Evolutionary conservation across 805 yeast genomes (phyloP), one percentile per base, ranked within the genome.

Genomic region (Kodamaea sagamina): DNA sequence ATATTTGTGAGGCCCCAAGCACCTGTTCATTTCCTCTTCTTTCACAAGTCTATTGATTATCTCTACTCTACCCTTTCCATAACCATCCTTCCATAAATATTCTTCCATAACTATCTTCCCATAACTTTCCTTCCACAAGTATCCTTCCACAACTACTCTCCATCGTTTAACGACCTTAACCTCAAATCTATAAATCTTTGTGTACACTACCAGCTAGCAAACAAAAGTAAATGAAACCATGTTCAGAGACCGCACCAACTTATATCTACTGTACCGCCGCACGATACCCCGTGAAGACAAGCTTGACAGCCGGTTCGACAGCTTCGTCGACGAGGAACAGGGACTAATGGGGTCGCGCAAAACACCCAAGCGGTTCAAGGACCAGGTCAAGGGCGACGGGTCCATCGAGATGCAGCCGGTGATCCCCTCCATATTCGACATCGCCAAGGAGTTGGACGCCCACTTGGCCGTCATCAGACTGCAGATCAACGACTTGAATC

Each of bases 221-320:
- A 19, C 34, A 29, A 29, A 9, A 29, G 15, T 9, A n/a, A 32
- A 10, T 5, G 9, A 32, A 9, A 27, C 37, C 42, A 89, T 92
- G 97, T 87, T 86, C 58, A 76, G 98, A 61, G 98, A 93, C 66
- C 75, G 97, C 61, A 93, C 99, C n/a, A 92, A 90, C 58, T 74
- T 92, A 50, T 92, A 75, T 63, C 70, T 89, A 16, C 89, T 97
- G 36, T 92, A 86, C 59, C 79, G 99, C 49, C 80, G 93, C 47
- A 89, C 98, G 8, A 84, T 83, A 44, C 95, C 96, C 0, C 89
- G 89, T 18, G 47, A 45, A n/a, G 52, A 46, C 36, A 29, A 47
- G 47, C 46, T 47, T 42, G 53, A 43, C 58, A 47, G 55, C 15
- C 57, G 67, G 16, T 72, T 75, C 45, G 70, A 70, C 26, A 54